Evolutionary conservation across 106 monocot species (phyloP), one percentile per base, ranked within the genome.

Genomic region (Amphibolis antarctica): DNA sequence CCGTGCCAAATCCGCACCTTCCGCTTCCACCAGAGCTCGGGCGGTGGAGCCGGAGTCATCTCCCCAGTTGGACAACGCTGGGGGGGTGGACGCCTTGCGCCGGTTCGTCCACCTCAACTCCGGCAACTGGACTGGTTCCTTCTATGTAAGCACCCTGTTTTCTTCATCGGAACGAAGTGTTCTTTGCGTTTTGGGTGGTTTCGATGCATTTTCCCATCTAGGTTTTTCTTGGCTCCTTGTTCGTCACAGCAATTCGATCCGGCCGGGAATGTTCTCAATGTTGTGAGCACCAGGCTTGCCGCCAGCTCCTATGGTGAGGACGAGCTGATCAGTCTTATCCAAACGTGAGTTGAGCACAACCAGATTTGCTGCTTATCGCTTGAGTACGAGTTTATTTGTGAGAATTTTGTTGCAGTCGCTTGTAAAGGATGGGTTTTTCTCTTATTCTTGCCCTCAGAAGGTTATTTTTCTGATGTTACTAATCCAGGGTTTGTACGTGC

Each of bases 271-370:
- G 29, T 80, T 59, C 55, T 96, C 61, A 86, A 96, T 58, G 79
- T 21, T 22, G 77, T 89, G 68, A 79, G 60, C 69, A 96, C 94
- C 65, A 83, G 68, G 79, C 76, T 96, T 7, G 78, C 89, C 3
- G 89, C 67, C n/a, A 86, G 82, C 80, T 75, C 94, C 0, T 96
- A 96, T 61, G 94, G 89, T 50, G 89, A 84, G 62, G 84, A 74
- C 42, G 89, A 96, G 17, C 94, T 96, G 20, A 86, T 89, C 62
- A 96, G 94, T 66, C 86, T 96, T 48, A 74, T 86, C 62, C 94
- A 96, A 74, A 81, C 89, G 94, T 92, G 42, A 79, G 75, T 47
- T 46, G 7, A 36, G 36, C 36, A 36, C 36, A 12, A 9, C 24
- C 1, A 11, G 13, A 21, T 55, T 25, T 21, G 23, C 24, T 4